These are phyloP conservation scores for Parathielavia appendiculata DNA, from an alignment of 495 filamentous ascomycete genomes.

Conservation along the genomic window DNA sequence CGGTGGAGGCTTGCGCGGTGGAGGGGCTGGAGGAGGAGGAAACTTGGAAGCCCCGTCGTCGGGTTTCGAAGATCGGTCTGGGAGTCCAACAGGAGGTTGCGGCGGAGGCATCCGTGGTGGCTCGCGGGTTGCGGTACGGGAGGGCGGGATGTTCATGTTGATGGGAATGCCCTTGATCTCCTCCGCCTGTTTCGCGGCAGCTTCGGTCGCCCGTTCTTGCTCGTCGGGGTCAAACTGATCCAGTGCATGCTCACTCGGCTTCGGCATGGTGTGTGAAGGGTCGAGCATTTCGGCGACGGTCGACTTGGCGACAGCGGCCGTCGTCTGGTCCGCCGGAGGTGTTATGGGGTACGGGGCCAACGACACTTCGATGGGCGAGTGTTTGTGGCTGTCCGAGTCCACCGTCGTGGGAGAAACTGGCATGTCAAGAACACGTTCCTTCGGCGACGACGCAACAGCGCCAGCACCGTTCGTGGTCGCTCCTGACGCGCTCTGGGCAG, in stretches of 20 bases:
- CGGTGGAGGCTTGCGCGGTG: conserved; percentile 74
- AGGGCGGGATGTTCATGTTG: conserved; percentile 43
- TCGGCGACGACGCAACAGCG: conserved; percentile 17
- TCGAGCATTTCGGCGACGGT: conserved; percentile 42
- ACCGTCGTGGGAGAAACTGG: conserved; percentile 39
- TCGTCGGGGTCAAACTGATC: conserved; percentile 50
- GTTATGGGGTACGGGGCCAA: conserved; percentile 55
- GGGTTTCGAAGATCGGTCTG: conserved; percentile 40
- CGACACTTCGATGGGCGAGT: conserved; percentile 49
- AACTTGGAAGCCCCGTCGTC: conserved; percentile 45
- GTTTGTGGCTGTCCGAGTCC: conserved; percentile 40
- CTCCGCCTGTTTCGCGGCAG: conserved; percentile 38
- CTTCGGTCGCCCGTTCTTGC: conserved; percentile 40
- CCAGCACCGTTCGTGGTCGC: conserved; percentile 7
- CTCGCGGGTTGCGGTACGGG: conserved; percentile 43
- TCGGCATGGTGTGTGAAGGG: conserved; percentile 51
- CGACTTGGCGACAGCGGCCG: conserved; percentile 25
- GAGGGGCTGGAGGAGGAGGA: conserved; percentile 46
- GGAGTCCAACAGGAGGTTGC: conserved; percentile 36
- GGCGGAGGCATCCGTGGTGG: conserved; percentile 43
- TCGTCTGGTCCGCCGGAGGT: conserved; percentile 42
- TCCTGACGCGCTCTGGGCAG: conserved; percentile 10
- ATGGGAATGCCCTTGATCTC: conserved; percentile 41
- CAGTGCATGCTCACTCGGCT: conserved; percentile 47
- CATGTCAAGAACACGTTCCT: conserved; percentile 34